A percentile compares a stretch with the other conserved stretches of the same genome.
These are phyloP conservation scores for Epichloe baconii DNA, from an alignment of 2,329 filamentous ascomycete species.

Conservation along the genomic window DNA sequence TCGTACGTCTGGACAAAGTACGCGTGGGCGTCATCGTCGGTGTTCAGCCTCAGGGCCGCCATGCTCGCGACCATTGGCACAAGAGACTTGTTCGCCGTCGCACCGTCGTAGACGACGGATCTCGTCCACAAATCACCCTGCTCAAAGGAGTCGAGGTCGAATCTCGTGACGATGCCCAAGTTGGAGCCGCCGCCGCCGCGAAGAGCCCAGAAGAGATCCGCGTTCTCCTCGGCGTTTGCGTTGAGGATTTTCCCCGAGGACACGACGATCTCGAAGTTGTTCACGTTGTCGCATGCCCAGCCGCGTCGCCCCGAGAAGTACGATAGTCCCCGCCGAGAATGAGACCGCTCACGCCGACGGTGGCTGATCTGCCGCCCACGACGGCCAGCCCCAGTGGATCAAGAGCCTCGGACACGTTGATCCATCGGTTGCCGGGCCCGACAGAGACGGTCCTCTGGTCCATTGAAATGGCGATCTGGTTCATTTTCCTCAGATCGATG, in stretches of 20 bases:
- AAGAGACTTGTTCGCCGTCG: slow-evolving; percentile 11
- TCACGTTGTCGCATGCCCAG: slow-evolving; percentile 14
- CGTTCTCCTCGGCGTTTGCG: slow-evolving; percentile 25
- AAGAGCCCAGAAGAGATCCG: slow-evolving; percentile 45
- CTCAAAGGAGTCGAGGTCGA: slow-evolving; percentile 28
- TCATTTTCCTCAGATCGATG: slow-evolving; percentile 14
- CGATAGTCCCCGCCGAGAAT: slow-evolving; percentile 14
- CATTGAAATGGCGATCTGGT: slow-evolving; percentile 10
- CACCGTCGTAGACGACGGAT: slow-evolving; percentile 9
- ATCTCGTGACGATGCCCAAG: slow-evolving; percentile 41
- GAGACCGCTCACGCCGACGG: slow-evolving; percentile 13
- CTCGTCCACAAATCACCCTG: slow-evolving; percentile 27
- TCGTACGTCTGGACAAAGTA: slow-evolving; percentile 14
- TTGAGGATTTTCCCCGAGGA: slow-evolving; percentile 29
- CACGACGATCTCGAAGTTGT: slow-evolving; percentile 16
- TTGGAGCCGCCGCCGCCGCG: slow-evolving; percentile 42
- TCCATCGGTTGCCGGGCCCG: slow-evolving; percentile 12
- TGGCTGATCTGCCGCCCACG: slow-evolving; percentile 12
- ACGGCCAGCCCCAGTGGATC: slow-evolving; percentile 9
- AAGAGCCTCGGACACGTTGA: slow-evolving; percentile 11
- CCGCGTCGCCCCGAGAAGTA: slow-evolving; percentile 12
- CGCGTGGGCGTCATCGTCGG: slow-evolving; percentile 9
- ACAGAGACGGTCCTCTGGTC: slow-evolving; percentile 8
- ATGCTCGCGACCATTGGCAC: slow-evolving; percentile 10
- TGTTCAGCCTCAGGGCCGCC: background rate